These are phyloP conservation scores for Allomyces javanicus DNA, from an alignment of 192 early-diverging fungal species.

Conservation along the genomic window DNA sequence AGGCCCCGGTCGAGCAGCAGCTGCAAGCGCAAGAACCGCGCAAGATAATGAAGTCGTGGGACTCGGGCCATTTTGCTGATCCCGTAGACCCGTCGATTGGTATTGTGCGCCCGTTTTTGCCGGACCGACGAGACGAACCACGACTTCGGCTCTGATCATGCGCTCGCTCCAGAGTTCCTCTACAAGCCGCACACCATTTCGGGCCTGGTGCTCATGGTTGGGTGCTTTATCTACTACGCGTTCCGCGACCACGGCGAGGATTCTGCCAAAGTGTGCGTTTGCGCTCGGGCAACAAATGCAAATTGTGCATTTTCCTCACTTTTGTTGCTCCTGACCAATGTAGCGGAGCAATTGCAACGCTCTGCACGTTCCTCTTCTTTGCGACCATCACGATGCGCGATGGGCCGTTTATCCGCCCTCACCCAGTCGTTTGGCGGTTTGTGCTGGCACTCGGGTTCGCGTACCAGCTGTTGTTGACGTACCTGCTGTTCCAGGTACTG, in stretches of 20 bases:
- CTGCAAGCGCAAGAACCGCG: no score
- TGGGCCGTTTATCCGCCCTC: conserved; percentile 83
- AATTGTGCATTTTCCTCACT: conserved; percentile 10
- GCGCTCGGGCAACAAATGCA: conserved; percentile 17
- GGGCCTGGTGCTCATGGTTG: conserved; percentile 23
- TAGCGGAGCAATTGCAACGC: conserved; percentile 24
- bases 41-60: no score
- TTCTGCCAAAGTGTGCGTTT: conserved; percentile 5
- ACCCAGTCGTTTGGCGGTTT: conserved; percentile 79
- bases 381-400: conserved; percentile 81
- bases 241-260: conserved; percentile 26
- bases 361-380: conserved; percentile 48
- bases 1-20: no score
- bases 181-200: conserved; percentile 32
- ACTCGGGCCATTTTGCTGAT: neutral
- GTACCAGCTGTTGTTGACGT: conserved; percentile 77
- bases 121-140: neutral
- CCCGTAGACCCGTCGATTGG: neutral
- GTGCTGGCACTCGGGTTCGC: conserved; percentile 66
- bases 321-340: neutral
- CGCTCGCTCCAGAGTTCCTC: neutral
- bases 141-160: neutral
- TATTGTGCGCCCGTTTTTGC: neutral
- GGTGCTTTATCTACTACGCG: conserved; percentile 31
- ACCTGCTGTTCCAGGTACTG: conserved; percentile 70